These are phyloP conservation scores for Aspergillus sp. DNA, from an alignment of 2,329 filamentous ascomycete genomes.

Conservation along the genomic window DNA sequence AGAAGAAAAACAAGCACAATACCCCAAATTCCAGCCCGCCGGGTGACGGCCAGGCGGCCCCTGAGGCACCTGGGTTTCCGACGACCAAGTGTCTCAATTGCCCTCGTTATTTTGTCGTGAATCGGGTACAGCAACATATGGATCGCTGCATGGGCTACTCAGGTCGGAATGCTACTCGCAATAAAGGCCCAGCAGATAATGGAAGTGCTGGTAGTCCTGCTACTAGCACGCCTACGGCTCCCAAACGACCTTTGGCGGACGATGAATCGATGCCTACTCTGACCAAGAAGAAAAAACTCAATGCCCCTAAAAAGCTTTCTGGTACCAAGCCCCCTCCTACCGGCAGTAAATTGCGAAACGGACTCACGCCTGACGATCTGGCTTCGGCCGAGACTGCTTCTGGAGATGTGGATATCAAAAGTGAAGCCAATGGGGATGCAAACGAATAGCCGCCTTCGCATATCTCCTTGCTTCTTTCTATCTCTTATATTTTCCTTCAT, in stretches of 20 bases:
- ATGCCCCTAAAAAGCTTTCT: slow-evolving; percentile 29
- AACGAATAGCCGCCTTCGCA: slow-evolving; percentile 1
- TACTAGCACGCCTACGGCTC: slow-evolving; percentile 20
- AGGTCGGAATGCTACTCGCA: slow-evolving; percentile 43
- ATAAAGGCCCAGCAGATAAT: slow-evolving; percentile 39
- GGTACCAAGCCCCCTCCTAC: slow-evolving; percentile 28
- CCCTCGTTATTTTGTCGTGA: slow-evolving; percentile 54
- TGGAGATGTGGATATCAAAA: slow-evolving; percentile 23
- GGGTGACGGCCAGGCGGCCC: slow-evolving; percentile 23
- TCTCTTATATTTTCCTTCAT: neutral
- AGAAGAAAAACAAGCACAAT: slow-evolving; percentile 31
- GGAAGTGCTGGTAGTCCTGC: slow-evolving; percentile 20
- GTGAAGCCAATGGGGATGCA: slow-evolving; percentile 25
- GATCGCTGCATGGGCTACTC: slow-evolving; percentile 54
- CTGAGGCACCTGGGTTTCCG: slow-evolving; percentile 29
- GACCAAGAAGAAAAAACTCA: slow-evolving; percentile 44
- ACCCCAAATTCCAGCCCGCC: slow-evolving; percentile 30
- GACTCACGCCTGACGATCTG: slow-evolving; percentile 29
- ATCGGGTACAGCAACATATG: slow-evolving; percentile 52
- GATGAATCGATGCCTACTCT: slow-evolving; percentile 39
- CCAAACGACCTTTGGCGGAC: slow-evolving; percentile 30
- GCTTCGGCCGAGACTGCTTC: slow-evolving; percentile 15
- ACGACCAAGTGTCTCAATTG: slow-evolving; percentile 50
- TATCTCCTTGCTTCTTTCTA: neutral
- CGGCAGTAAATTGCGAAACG: slow-evolving; percentile 35